These are phyloP conservation scores for Tolypocladium sp. DNA, from an alignment of 2,329 filamentous ascomycete species.

Conservation along the genomic window DNA sequence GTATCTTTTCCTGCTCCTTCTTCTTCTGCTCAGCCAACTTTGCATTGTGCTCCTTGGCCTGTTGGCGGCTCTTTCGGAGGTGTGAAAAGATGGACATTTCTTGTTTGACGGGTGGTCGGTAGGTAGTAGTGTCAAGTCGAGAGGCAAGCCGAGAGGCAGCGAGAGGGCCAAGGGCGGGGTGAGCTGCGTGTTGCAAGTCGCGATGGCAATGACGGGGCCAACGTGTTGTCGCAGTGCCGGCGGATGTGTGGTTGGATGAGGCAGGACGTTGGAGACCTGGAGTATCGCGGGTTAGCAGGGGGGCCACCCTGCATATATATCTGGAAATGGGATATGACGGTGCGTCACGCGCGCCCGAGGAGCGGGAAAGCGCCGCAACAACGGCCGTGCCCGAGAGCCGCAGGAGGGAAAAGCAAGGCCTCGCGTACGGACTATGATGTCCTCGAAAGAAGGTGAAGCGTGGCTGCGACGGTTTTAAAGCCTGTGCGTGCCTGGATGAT, in stretches of 20 bases:
- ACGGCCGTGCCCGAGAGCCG: neutral
- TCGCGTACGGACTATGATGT: neutral
- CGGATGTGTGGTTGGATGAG: neutral
- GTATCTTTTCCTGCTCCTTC: conserved; percentile 23
- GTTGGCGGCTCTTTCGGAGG: conserved; percentile 41
- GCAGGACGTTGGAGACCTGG: neutral
- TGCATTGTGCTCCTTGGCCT: conserved; percentile 44
- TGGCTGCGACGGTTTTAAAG: neutral
- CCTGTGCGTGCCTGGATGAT: neutral
- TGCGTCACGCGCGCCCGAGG: neutral
- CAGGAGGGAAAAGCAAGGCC: neutral
- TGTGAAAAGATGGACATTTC: conserved; percentile 49
- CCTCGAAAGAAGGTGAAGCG: neutral
- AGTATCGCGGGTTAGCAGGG: neutral
- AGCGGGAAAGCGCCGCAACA: neutral
- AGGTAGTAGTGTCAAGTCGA: neutral
- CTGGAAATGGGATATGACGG: neutral
- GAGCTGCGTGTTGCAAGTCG: neutral
- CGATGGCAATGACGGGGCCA: neutral
- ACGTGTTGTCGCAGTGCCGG: neutral
- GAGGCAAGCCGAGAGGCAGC: neutral
- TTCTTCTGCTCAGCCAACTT: conserved; percentile 39
- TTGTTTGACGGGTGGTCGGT: neutral
- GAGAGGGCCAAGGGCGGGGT: neutral
- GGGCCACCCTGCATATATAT: neutral